Evolutionary conservation across 2,329 filamentous ascomycete species (phyloP).

Genomic region (Gaeumannomyces sp.): DNA sequence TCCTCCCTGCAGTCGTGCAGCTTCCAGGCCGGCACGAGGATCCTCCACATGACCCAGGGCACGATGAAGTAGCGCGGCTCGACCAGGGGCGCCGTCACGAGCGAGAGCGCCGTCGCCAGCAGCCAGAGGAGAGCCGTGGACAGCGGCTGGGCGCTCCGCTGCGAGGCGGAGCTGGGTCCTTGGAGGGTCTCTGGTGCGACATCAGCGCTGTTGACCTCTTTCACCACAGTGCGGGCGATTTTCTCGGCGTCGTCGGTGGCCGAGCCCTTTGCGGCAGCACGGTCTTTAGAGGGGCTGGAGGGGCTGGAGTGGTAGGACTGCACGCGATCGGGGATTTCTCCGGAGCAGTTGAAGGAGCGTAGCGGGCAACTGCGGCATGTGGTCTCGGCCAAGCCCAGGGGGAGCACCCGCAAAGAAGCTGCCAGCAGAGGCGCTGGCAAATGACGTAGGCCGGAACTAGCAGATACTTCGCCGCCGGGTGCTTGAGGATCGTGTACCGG

Average conservation of each 20-base stretch:
- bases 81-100: conserved; percentile 84
- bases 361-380: neutral
- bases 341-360: neutral
- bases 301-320: neutral
- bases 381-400: neutral
- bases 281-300: neutral
- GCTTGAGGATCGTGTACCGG: conserved; percentile 67
- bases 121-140: conserved; percentile 55
- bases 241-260: neutral
- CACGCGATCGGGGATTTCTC: neutral
- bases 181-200: neutral
- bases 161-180: neutral
- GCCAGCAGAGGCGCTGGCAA: conserved; percentile 63
- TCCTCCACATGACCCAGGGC: conserved; percentile 87
- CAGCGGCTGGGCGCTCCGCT: neutral
- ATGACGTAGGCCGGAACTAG: conserved; percentile 65
- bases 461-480: conserved; percentile 57
- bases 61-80: conserved; percentile 96
- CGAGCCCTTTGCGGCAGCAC: neutral
- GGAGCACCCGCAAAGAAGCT: conserved; percentile 46
- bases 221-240: neutral
- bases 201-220: neutral
- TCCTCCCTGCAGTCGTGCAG: conserved; percentile 11
- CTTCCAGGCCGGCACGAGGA: conserved; percentile 60
- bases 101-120: conserved; percentile 65